These are phyloP conservation scores for Ophiostoma piceae DNA, from an alignment of 2,329 filamentous ascomycete genomes.

Conservation along the genomic window DNA sequence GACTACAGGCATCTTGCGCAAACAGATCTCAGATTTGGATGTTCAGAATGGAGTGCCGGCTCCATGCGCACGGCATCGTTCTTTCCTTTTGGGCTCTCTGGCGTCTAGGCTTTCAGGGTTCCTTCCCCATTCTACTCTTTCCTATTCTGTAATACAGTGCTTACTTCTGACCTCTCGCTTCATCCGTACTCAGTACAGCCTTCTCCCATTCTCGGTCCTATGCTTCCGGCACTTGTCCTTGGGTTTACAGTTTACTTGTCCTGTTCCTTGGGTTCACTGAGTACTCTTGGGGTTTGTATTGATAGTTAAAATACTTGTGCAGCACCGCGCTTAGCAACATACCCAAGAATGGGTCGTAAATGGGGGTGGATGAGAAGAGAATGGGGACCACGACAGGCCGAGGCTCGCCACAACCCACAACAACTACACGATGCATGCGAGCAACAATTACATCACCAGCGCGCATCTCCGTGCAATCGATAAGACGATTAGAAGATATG, in stretches of 20 bases:
- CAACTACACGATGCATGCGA: not conserved
- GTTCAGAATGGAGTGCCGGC: not conserved
- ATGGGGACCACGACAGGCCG: not conserved
- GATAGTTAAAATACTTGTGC: too few relatives aligned
- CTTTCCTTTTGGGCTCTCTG: not conserved
- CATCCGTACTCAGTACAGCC: not conserved
- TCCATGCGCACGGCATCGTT: not conserved
- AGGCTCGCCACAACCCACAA: not conserved
- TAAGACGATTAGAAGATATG: not conserved
- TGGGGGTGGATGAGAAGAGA: not conserved
- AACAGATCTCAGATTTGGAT: not conserved
- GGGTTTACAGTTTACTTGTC: too few relatives aligned
- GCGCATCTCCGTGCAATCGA: not conserved
- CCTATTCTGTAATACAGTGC: not conserved
- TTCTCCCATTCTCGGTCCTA: slow-evolving; percentile 1
- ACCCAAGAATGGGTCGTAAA: not conserved
- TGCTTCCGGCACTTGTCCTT: not conserved
- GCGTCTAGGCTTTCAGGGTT: not conserved
- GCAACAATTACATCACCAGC: not conserved
- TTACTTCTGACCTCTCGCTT: not conserved
- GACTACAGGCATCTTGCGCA: not conserved
- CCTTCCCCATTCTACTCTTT: not conserved
- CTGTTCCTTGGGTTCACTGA: not conserved
- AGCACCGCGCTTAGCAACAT: not conserved
- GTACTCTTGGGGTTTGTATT: too few relatives aligned